Conservation (phyloP, 306 rosid genomes). For the Datisca glomerata region DNA sequence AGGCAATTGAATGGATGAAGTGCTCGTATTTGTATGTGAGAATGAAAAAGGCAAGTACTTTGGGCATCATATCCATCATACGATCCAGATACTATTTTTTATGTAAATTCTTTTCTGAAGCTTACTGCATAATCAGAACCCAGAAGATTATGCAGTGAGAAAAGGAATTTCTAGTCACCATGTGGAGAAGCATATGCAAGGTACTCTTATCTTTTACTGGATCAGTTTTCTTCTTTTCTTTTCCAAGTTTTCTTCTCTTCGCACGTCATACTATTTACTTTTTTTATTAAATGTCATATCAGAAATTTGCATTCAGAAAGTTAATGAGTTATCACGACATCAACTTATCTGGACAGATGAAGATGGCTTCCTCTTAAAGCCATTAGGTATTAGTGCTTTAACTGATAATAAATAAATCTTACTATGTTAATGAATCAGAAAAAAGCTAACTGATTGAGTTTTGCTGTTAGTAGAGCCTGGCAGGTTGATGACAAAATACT, state of each 20-base stretch:
- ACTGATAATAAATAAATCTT: background rate
- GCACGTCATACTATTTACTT: background rate
- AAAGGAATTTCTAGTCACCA: conserved; percentile 44
- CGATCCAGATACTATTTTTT: conserved; percentile 8
- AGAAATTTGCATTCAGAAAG: conserved; percentile 77
- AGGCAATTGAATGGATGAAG: conserved; percentile 94
- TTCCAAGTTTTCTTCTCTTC: background rate
- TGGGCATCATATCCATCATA: conserved; percentile 6
- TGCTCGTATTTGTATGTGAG: conserved; percentile 77
- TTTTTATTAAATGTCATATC: conserved; percentile 9
- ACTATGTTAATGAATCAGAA: conserved; percentile 6
- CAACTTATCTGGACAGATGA: conserved; percentile 89
- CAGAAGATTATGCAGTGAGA: conserved; percentile 47
- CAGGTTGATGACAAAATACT: conserved; percentile 88
- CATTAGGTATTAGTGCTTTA: conserved; percentile 52
- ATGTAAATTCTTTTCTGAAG: conserved; percentile 4
- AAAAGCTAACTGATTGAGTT: conserved; percentile 14
- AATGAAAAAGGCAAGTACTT: conserved; percentile 65
- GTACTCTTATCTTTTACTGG: conserved; percentile 23
- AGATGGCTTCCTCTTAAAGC: conserved; percentile 90
- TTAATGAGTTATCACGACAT: conserved; percentile 64
- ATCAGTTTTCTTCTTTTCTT: conserved; percentile 4
- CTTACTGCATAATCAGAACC: conserved; percentile 45
- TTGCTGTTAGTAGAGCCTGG: conserved; percentile 61
- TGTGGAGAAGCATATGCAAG: conserved; percentile 73